Evolutionary conservation across 257 asterid species (phyloP), one percentile per base, ranked within the genome.

Genomic region (Gardenia jasminoides): DNA sequence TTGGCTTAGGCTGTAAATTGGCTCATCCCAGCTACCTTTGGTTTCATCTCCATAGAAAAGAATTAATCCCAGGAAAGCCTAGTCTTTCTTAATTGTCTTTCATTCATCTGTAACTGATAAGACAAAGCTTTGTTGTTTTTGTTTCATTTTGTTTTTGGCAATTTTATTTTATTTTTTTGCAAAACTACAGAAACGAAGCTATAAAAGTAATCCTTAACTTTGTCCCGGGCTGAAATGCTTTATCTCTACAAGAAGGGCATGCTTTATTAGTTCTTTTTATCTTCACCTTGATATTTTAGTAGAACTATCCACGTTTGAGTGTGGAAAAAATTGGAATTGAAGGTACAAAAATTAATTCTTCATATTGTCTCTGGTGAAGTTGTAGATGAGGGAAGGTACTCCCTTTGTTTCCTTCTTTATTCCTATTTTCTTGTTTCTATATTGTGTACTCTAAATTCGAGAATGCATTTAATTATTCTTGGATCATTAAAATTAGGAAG

Each of bases 1-100:
- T 79, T 71, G 77, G 77, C 77, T 30, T 46, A 70, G 12, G 77
- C 33, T 44, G 82, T 79, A 28, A 65, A 58, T 56, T 56, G 47
- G 71, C 46, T 33, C 26, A 7, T 7, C 6, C 13, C 46, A 31
- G 26, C 6, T 33, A 22, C 28, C 30, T 70, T 26, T 58, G 71
- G 48, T 59, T 59, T 36, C 41, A 77, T 50, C 54, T 77, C 16
- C 26, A 16, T 58, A n/a, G 8, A 1, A 17, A 74, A 22, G 24
- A 10, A 54, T 54, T 30, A 31, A 15, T 0, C 6, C 26, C 7
- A 41, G 3, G 43, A 61, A 74, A 54, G 67, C 52, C 22, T 33
- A n/a, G 31, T 19, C 17, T 50, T 48, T 2, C n/a, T 22, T 19
- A 36, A 36, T 36, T 33, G n/a, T 36, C 16, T 33, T 22, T 44